Percentiles rank a stretch among this genome's conserved stretches.
Conservation (phyloP, 2,329 filamentous ascomycete species). For the Ceratocystis destructans region DNA sequence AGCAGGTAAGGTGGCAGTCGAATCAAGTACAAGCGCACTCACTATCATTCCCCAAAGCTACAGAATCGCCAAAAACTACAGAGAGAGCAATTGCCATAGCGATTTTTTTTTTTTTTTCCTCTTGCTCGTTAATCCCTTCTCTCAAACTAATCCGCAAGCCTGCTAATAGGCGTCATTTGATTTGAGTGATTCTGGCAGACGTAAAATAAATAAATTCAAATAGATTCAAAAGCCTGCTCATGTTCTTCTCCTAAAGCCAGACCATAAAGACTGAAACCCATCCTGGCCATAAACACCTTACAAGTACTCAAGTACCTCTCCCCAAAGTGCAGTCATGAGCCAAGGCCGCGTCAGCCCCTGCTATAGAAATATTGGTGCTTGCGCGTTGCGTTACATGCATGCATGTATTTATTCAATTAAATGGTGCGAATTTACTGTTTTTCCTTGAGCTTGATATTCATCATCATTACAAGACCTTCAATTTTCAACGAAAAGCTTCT, state of each 20-base stretch:
- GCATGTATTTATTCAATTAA: background rate
- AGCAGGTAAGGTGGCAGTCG: too few relatives aligned
- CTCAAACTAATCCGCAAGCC: too few relatives aligned
- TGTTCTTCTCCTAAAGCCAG: background rate
- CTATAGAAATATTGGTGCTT: conserved; percentile 11
- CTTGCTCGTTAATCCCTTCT: too few relatives aligned
- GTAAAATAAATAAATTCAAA: background rate
- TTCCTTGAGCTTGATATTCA: background rate
- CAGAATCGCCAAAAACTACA: too few relatives aligned
- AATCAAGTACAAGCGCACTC: too few relatives aligned
- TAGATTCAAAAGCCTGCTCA: background rate
- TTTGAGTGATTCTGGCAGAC: too few relatives aligned
- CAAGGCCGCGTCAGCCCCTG: conserved; percentile 10
- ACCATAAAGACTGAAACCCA: background rate
- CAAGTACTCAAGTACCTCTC: background rate
- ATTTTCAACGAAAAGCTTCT: background rate
- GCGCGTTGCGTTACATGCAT: conserved; percentile 13
- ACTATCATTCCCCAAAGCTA: too few relatives aligned
- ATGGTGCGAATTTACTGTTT: background rate
- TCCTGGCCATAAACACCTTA: background rate
- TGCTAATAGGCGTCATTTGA: background rate
- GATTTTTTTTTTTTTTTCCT: too few relatives aligned
- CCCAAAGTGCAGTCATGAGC: conserved; percentile 1
- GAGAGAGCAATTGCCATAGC: too few relatives aligned
- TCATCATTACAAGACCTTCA: background rate